Evolutionary conservation across 73 alveolate genomes (phyloP).

Genomic region (Breviolum minutum): DNA sequence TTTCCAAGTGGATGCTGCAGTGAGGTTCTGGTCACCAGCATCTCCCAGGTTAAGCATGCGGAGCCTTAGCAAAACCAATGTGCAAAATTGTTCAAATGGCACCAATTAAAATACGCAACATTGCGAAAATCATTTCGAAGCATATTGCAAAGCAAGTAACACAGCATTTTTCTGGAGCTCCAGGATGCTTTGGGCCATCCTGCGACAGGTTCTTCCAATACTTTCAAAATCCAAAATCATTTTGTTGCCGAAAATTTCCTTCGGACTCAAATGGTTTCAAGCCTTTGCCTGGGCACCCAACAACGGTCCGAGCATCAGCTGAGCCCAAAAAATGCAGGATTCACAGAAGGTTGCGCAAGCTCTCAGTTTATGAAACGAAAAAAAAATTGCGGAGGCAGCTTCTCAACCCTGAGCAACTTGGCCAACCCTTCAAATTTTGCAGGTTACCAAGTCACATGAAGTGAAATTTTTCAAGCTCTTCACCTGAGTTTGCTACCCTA

Average conservation of each 20-base stretch:
- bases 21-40: conserved; percentile 40
- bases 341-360: background rate
- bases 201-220: background rate
- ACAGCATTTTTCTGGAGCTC: conserved; percentile 74
- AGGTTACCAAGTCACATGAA: background rate
- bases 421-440: background rate
- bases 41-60: conserved; percentile 92
- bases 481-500: conserved; percentile 22
- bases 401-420: background rate
- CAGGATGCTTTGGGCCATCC: conserved; percentile 95
- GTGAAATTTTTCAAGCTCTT: background rate
- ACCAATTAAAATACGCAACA: background rate
- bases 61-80: background rate
- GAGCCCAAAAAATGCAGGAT: background rate
- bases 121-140: background rate
- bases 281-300: background rate
- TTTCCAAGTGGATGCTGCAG: conserved; percentile 93
- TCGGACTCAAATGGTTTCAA: background rate
- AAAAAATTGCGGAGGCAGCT: background rate
- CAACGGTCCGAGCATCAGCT: background rate
- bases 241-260: background rate
- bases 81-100: background rate
- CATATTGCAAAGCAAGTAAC: background rate
- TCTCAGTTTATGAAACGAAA: background rate
- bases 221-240: background rate